phyloP scores from a whole-genome alignment of 306 rosid genomes.

The Gastrolobium bilobum region DNA sequence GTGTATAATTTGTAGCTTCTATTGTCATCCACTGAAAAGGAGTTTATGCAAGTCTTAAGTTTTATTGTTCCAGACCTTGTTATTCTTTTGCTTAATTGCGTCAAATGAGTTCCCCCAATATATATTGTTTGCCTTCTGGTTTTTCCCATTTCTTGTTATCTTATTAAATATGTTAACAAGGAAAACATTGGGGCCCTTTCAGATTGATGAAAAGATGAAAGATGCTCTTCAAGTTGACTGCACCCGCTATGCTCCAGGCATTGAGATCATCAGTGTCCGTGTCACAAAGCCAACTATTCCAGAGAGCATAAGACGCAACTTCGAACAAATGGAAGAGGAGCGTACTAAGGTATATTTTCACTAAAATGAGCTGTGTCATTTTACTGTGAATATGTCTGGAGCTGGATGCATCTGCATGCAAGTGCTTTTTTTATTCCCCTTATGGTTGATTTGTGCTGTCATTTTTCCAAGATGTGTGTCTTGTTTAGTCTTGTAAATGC shows the following conservation, averaged over 20 bases:
- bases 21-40: conserved; percentile 27
- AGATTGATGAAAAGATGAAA: conserved; percentile 98
- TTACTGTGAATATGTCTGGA: conserved; percentile 33
- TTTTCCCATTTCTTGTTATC: conserved; percentile 22
- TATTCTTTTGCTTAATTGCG: conserved; percentile 20
- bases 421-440: not conserved
- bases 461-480: not conserved
- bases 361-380: conserved; percentile 15
- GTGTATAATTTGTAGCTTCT: conserved; percentile 23
- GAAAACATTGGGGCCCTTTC: conserved; percentile 39
- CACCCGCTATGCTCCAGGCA: conserved; percentile 93
- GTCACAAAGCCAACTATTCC: conserved; percentile 95
- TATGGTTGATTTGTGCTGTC: conserved; percentile 14
- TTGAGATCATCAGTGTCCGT: conserved; percentile 87
- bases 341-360: conserved; percentile 81
- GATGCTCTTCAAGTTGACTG: conserved; percentile 95
- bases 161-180: conserved; percentile 24
- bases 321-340: conserved; percentile 95
- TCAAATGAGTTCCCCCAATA: conserved; percentile 11
- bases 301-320: conserved; percentile 73
- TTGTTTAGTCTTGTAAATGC: not conserved
- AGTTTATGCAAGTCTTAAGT: conserved; percentile 31
- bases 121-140: conserved; percentile 12
- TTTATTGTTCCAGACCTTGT: conserved; percentile 12
- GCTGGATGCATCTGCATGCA: not conserved